Percentiles rank a stretch among this genome's conserved stretches.
phyloP scores from a whole-genome alignment of 768 basidiomycete genomes.

The Russula dissimulans region DNA sequence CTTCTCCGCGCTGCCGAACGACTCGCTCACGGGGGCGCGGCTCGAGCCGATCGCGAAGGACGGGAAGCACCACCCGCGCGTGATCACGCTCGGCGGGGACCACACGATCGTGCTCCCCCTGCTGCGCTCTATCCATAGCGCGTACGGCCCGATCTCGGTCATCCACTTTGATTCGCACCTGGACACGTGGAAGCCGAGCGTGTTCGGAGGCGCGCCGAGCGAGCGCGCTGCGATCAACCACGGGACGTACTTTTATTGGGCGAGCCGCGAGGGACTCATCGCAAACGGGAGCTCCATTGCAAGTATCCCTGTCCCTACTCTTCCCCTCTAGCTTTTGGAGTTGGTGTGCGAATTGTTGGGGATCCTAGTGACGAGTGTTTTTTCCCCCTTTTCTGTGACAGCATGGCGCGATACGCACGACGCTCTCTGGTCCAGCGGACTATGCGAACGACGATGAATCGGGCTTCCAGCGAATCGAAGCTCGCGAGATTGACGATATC shows the following conservation, averaged over 20 bases:
- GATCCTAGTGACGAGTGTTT: slow-evolving; percentile 60
- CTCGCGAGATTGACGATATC: slow-evolving; percentile 75
- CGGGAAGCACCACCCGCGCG: slow-evolving; percentile 65
- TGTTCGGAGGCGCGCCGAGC: slow-evolving; percentile 68
- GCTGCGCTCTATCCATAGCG: slow-evolving; percentile 59
- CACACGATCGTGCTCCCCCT: slow-evolving; percentile 73
- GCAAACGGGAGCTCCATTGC: slow-evolving; percentile 72
- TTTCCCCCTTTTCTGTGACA: slow-evolving; percentile 31
- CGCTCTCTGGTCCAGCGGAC: slow-evolving; percentile 68
- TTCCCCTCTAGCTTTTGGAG: slow-evolving; percentile 13
- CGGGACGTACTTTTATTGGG: slow-evolving; percentile 88
- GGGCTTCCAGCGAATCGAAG: slow-evolving; percentile 77
- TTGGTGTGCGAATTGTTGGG: slow-evolving; percentile 32
- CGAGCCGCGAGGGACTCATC: slow-evolving; percentile 73
- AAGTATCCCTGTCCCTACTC: slow-evolving; percentile 43
- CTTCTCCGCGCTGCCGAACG: slow-evolving; percentile 54
- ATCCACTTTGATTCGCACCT: slow-evolving; percentile 87
- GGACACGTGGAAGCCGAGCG: slow-evolving; percentile 68
- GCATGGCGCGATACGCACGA: slow-evolving; percentile 84
- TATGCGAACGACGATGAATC: slow-evolving; percentile 68
- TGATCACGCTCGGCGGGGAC: slow-evolving; percentile 82
- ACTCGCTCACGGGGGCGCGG: slow-evolving; percentile 47
- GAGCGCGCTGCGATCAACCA: slow-evolving; percentile 72
- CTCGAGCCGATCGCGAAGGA: slow-evolving; percentile 55
- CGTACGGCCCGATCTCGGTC: slow-evolving; percentile 71